Percentiles rank a stretch among this genome's conserved stretches.
Conservation (phyloP, 805 yeast genomes). For the Starmerella bombi region DNA sequence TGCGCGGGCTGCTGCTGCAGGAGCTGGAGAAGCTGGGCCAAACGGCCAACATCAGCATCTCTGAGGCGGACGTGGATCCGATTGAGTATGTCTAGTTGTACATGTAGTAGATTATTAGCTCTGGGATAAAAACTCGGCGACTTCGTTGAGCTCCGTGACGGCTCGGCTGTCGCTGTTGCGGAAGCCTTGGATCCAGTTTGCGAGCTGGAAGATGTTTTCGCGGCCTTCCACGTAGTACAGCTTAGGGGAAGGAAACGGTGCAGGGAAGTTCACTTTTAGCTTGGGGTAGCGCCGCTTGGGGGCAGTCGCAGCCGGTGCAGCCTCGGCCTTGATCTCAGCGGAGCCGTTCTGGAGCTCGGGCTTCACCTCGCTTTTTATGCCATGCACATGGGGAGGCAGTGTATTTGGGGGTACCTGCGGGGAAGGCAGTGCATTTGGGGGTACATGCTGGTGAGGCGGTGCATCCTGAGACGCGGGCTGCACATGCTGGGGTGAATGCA, state of each 20-base stretch:
- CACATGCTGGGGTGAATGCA: too few relatives aligned
- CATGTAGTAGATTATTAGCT: not conserved
- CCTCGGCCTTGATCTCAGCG: not conserved
- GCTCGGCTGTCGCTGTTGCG: constrained; percentile 10
- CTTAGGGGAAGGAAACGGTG: constrained; percentile 8
- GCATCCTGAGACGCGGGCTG: not conserved
- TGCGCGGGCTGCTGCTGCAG: constrained; percentile 37
- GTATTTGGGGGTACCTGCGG: not conserved
- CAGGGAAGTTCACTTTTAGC: constrained; percentile 11
- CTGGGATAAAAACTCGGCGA: constrained; percentile 11
- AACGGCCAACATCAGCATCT: constrained; percentile 34
- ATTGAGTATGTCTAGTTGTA: constrained; percentile 26
- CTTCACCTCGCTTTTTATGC: not conserved
- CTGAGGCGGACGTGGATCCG: constrained; percentile 56
- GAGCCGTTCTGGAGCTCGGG: not conserved
- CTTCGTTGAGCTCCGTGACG: constrained; percentile 4
- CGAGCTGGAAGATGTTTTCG: constrained; percentile 19
- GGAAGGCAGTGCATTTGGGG: not conserved
- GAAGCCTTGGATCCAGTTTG: constrained; percentile 23
- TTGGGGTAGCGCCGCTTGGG: constrained; percentile 15
- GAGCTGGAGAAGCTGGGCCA: constrained; percentile 28
- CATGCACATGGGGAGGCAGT: too few relatives aligned
- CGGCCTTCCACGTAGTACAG: constrained; percentile 22
- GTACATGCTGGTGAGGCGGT: not conserved
- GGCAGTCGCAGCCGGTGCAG: not conserved